Evolutionary conservation across 2,329 filamentous ascomycete genomes (phyloP).

Genomic region (Venturia oleaginea): DNA sequence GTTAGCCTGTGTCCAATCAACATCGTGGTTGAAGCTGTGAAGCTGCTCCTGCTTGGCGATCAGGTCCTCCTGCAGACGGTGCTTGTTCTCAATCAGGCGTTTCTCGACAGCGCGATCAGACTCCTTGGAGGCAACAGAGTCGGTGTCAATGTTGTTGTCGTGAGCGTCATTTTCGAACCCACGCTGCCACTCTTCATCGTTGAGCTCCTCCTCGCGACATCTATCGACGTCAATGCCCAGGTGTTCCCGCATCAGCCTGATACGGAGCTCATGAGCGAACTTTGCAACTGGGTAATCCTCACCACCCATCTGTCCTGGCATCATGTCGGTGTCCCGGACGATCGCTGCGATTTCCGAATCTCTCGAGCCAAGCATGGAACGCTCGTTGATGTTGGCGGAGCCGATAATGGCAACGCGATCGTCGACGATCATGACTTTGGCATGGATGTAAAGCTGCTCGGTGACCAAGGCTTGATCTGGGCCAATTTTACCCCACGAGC

Average conservation of each 20-base stretch:
- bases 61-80: conserved; percentile 46
- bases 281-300: conserved; percentile 81
- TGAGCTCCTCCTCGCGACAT: conserved; percentile 28
- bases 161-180: not conserved
- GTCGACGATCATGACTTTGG: conserved; percentile 93
- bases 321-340: conserved; percentile 86
- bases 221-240: conserved; percentile 92
- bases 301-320: conserved; percentile 85
- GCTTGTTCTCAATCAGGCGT: conserved; percentile 27
- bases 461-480: conserved; percentile 75
- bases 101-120: conserved; percentile 14
- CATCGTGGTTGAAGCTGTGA: conserved; percentile 68
- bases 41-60: conserved; percentile 47
- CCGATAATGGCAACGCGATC: conserved; percentile 90
- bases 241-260: conserved; percentile 94
- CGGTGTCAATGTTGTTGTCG: not conserved
- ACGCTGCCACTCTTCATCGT: conserved; percentile 10
- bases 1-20: conserved; percentile 51
- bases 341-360: conserved; percentile 90
- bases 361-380: conserved; percentile 83
- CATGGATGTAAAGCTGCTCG: conserved; percentile 96
- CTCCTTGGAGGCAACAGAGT: conserved; percentile 8
- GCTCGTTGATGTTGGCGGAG: conserved; percentile 97
- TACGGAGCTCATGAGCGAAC: conserved; percentile 85
- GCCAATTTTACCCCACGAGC: conserved; percentile 87